Conservation (phyloP, 1,139 yeast species). For the Pichia sp. region DNA sequence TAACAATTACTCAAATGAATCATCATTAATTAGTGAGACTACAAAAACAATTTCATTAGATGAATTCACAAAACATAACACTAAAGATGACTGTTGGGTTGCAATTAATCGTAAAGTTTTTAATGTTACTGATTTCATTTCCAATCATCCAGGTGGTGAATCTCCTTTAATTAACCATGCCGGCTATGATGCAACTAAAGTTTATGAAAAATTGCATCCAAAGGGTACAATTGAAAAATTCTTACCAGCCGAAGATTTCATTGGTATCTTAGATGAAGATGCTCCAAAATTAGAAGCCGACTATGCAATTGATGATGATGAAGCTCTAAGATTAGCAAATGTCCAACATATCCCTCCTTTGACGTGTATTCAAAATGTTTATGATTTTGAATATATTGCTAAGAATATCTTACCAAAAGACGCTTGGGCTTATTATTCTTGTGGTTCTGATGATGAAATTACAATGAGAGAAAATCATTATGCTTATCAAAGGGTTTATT, state of each 20-base stretch:
- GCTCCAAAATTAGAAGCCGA: slow-evolving; percentile 31
- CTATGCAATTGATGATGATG: slow-evolving; percentile 28
- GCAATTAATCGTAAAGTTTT: slow-evolving; percentile 78
- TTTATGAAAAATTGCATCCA: slow-evolving; percentile 81
- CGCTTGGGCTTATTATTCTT: slow-evolving; percentile 90
- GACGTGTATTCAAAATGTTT: slow-evolving; percentile 59
- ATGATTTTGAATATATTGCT: slow-evolving; percentile 83
- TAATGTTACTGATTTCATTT: slow-evolving; percentile 71
- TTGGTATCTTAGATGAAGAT: slow-evolving; percentile 32
- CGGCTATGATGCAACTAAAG: slow-evolving; percentile 85
- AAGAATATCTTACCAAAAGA: slow-evolving; percentile 64
- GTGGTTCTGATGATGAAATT: slow-evolving; percentile 91
- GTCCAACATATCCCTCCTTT: slow-evolving; percentile 54
- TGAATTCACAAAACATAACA: slow-evolving; percentile 61
- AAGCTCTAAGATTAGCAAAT: slow-evolving; percentile 31
- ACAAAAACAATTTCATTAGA: slow-evolving; percentile 27
- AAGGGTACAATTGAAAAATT: slow-evolving; percentile 41
- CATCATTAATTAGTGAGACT: background rate
- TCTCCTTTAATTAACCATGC: slow-evolving; percentile 68
- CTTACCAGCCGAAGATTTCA: slow-evolving; percentile 31
- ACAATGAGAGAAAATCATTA: slow-evolving; percentile 83
- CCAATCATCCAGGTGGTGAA: slow-evolving; percentile 87
- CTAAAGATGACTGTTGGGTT: slow-evolving; percentile 73
- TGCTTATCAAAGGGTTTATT: slow-evolving; percentile 80
- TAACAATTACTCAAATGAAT: slow-evolving; percentile 3